These are phyloP conservation scores for Chrysoporthe puriensis DNA, from an alignment of 2,329 filamentous ascomycete genomes.

Conservation along the genomic window DNA sequence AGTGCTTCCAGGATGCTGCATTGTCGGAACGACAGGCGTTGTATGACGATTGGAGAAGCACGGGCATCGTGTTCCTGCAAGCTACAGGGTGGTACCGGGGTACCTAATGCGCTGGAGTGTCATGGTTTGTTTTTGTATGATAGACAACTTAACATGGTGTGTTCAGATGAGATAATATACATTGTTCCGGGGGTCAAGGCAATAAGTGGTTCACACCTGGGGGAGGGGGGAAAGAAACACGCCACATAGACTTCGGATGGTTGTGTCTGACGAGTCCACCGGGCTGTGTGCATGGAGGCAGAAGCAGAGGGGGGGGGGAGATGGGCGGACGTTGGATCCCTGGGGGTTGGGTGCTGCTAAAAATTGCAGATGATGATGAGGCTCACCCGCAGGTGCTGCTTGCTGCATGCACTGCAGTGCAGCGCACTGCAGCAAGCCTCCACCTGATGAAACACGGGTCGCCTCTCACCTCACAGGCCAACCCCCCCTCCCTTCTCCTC, in stretches of 20 bases:
- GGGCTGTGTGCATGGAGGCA: background rate
- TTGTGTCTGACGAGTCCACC: no score
- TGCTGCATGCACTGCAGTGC: background rate
- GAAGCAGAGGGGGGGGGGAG: background rate
- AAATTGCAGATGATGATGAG: background rate
- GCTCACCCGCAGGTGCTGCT: constrained; percentile 2
- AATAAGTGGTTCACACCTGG: no score
- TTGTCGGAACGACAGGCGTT: background rate
- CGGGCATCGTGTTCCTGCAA: background rate
- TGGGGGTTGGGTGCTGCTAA: background rate
- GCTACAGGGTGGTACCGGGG: background rate
- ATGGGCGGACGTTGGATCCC: background rate
- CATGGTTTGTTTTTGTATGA: background rate
- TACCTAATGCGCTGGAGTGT: background rate
- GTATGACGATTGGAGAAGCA: background rate
- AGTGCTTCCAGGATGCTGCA: background rate
- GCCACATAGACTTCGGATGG: no score
- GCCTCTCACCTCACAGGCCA: background rate
- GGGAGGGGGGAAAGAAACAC: no score
- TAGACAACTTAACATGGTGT: background rate
- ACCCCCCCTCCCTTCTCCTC: no score
- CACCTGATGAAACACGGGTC: background rate
- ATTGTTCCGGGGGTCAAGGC: background rate
- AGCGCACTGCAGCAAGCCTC: background rate
- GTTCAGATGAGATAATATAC: background rate